These are phyloP conservation scores for Phytophthora macrochlamydospora DNA, from an alignment of 352 stramenopile genomes.

Conservation along the genomic window DNA sequence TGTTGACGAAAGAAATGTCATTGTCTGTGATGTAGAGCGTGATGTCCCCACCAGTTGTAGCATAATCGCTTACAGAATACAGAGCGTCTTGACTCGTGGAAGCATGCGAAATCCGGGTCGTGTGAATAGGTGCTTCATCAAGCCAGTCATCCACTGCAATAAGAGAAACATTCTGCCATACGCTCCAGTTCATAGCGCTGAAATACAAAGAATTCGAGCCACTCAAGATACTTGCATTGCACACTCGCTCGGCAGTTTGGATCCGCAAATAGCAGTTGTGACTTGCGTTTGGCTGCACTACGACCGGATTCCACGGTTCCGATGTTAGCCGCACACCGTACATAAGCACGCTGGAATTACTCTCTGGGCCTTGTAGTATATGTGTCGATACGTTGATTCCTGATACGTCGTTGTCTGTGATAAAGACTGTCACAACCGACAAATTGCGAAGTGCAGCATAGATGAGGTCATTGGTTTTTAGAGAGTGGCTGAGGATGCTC, in stretches of 20 bases:
- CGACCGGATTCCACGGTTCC: slow-evolving; percentile 67
- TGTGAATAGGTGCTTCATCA: slow-evolving; percentile 55
- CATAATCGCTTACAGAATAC: slow-evolving; percentile 47
- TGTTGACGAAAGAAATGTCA: slow-evolving; percentile 65
- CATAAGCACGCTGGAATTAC: slow-evolving; percentile 39
- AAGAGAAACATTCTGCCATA: slow-evolving; percentile 63
- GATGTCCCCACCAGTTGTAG: slow-evolving; percentile 25
- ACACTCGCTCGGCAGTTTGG: slow-evolving; percentile 37
- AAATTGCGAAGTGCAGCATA: slow-evolving; percentile 56
- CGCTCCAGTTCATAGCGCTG: slow-evolving; percentile 63
- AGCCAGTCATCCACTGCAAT: slow-evolving; percentile 69
- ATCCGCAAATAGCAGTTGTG: slow-evolving; percentile 60
- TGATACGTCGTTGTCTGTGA: slow-evolving; percentile 69
- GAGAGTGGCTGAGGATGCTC: slow-evolving; percentile 55
- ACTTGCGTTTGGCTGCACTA: slow-evolving; percentile 47
- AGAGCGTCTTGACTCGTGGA: slow-evolving; percentile 52
- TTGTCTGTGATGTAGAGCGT: slow-evolving; percentile 65
- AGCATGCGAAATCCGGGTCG: slow-evolving; percentile 52
- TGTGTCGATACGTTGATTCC: slow-evolving; percentile 56
- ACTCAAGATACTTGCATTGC: slow-evolving; percentile 63
- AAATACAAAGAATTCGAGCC: slow-evolving; percentile 48
- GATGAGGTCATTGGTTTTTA: slow-evolving; percentile 71
- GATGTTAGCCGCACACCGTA: slow-evolving; percentile 65
- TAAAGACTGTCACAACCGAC: slow-evolving; percentile 49
- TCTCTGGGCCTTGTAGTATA: slow-evolving; percentile 43